These are phyloP conservation scores for Fraxinus greggii DNA, from an alignment of 305 asterid species.

Conservation along the genomic window DNA sequence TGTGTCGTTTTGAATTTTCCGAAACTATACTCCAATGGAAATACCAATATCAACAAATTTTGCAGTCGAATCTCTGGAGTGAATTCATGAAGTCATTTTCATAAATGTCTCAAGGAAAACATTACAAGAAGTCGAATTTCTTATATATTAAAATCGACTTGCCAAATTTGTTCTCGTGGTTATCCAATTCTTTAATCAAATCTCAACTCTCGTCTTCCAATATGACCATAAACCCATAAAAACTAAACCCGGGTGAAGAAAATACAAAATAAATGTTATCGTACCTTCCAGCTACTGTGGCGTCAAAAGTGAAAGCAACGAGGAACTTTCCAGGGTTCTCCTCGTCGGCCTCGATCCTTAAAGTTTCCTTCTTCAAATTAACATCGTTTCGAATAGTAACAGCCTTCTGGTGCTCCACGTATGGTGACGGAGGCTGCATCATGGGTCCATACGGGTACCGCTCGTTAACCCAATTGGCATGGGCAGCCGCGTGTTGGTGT, in stretches of 20 bases:
- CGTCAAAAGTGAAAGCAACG: slow-evolving; percentile 88
- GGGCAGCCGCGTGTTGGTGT: slow-evolving; percentile 67
- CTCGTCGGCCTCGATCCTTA: slow-evolving; percentile 82
- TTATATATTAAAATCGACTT: neutral
- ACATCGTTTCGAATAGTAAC: slow-evolving; percentile 93
- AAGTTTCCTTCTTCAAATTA: slow-evolving; percentile 87
- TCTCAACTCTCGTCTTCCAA: neutral
- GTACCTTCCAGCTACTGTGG: slow-evolving; percentile 90
- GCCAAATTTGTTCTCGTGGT: neutral
- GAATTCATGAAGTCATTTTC: neutral
- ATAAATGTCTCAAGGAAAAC: neutral
- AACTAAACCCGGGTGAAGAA: neutral
- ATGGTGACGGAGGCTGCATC: slow-evolving; percentile 64
- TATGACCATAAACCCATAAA: neutral
- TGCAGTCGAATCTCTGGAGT: neutral
- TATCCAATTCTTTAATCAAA: neutral
- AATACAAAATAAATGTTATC: neutral
- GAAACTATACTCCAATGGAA: neutral
- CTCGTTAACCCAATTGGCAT: slow-evolving; percentile 65
- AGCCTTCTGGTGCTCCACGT: slow-evolving; percentile 96
- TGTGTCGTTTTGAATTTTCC: neutral
- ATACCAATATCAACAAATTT: neutral
- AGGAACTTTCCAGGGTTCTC: slow-evolving; percentile 73
- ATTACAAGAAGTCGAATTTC: neutral
- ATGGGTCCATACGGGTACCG: slow-evolving; percentile 71